These are phyloP conservation scores for Carex scoparia DNA, from an alignment of 176 grass and related monocot genomes.

Conservation along the genomic window DNA sequence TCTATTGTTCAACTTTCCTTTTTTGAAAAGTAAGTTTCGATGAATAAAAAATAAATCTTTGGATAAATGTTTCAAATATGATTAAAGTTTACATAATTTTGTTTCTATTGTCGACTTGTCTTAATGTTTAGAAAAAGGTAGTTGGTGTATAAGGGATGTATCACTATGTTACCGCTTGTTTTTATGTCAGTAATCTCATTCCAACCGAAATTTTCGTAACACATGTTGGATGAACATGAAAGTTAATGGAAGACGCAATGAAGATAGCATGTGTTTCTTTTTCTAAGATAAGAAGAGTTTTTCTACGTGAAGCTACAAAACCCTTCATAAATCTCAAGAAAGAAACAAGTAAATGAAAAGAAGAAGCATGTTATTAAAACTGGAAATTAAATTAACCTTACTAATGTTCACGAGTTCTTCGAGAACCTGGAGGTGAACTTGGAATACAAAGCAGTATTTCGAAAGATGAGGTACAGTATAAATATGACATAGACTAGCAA, in stretches of 20 bases:
- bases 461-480: constrained; percentile 62
- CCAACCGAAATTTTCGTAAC: not conserved
- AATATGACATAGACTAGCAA: constrained; percentile 62
- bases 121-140: not conserved
- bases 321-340: not conserved
- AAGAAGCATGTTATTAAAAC: not conserved
- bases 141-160: not conserved
- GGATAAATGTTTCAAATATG: not conserved
- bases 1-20: not conserved
- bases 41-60: not conserved
- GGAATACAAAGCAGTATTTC: constrained; percentile 44
- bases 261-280: not conserved
- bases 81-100: not conserved
- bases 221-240: not conserved
- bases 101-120: not conserved
- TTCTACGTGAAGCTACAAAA: not conserved
- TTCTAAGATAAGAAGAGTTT: not conserved
- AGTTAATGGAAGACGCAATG: not conserved
- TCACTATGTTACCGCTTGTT: not conserved
- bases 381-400: not conserved
- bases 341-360: no score
- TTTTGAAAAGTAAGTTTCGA: not conserved
- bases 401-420: constrained; percentile 45
- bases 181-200: not conserved
- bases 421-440: constrained; percentile 40